phyloP scores from a whole-genome alignment of 139 green algal species.

The Chlorella sp. region DNA sequence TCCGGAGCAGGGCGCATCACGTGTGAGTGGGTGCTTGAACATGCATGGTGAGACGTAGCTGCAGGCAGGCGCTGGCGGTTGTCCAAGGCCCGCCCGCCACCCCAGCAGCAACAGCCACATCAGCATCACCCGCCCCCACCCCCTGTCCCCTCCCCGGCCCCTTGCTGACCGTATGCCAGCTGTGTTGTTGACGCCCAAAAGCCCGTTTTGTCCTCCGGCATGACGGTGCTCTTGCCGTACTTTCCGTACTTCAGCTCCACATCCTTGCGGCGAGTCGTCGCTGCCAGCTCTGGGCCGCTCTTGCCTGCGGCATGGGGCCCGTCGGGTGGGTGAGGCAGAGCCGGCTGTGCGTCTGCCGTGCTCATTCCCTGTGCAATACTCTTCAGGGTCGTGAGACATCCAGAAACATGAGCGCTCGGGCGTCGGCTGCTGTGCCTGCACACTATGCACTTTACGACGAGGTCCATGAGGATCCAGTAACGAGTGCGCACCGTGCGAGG shows the following conservation, averaged over 20 bases:
- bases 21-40: neutral
- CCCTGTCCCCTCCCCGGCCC: neutral
- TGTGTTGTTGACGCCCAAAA: slow-evolving; percentile 37
- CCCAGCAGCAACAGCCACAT: neutral
- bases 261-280: neutral
- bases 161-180: slow-evolving; percentile 29
- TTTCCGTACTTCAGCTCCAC: slow-evolving; percentile 30
- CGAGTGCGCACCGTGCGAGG: neutral
- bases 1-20: neutral
- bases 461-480: too few relatives aligned
- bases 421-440: too few relatives aligned
- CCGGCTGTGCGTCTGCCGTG: too few relatives aligned
- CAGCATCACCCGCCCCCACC: neutral
- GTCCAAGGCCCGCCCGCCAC: neutral
- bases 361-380: too few relatives aligned
- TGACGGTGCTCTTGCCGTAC: slow-evolving; percentile 17
- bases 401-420: too few relatives aligned
- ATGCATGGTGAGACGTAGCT: neutral
- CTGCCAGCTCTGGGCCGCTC: slow-evolving; percentile 2
- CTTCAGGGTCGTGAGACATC: too few relatives aligned
- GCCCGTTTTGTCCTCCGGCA: neutral
- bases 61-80: neutral
- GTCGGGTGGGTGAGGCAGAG: too few relatives aligned
- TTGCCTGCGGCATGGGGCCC: neutral
- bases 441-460: too few relatives aligned